Evolutionary conservation across 2,329 filamentous ascomycete species (phyloP), one percentile per base, ranked within the genome.

Genomic region (Penicillium sp.): DNA sequence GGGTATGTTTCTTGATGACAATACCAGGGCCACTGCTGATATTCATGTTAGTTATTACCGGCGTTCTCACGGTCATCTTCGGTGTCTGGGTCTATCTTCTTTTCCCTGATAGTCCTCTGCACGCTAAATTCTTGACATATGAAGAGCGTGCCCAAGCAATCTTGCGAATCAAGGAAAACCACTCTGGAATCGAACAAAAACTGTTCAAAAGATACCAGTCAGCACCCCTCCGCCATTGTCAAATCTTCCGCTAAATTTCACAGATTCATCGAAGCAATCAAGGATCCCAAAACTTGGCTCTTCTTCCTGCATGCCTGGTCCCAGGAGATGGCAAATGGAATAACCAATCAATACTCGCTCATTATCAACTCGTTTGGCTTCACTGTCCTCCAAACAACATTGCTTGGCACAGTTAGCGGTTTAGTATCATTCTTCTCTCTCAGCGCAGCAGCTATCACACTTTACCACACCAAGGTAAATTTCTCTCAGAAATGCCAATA

Each of bases 321-420:
- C 1, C 68, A 76, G 40, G 74, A 77, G 43, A 62, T 61, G 58
- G 60, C 58, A n/a, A 61, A 62, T n/a, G 60, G 60, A 60, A 70
- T 77, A 49, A 74, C 75, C 2, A 77, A 76, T 44, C 74, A 76
- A 51, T 73, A 74, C 61, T 75, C 73, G 0, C 64, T 79, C 0
- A 75, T 78, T 42, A 75, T 78, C 57, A 77, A 76, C 24, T 75
- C 73, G 0, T 78, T 78, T 46, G 76, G 75, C 3, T 79, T 78
- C 29, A 54, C 71, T 57, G 11, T 72, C 60, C 39, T 64, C 7
- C 60, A 62, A 43, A 61, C 60, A n/a, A 59, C 58, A 2, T 36
- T 62, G 9, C 29, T 62, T 2, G 58, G 58, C 11, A 57, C 53
- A 69, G 42, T 69, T 68, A 22, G 61, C 63, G 55, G 67, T 31